phyloP scores from a whole-genome alignment of 495 filamentous ascomycete genomes.

The Hypoxylon cercidicola region DNA sequence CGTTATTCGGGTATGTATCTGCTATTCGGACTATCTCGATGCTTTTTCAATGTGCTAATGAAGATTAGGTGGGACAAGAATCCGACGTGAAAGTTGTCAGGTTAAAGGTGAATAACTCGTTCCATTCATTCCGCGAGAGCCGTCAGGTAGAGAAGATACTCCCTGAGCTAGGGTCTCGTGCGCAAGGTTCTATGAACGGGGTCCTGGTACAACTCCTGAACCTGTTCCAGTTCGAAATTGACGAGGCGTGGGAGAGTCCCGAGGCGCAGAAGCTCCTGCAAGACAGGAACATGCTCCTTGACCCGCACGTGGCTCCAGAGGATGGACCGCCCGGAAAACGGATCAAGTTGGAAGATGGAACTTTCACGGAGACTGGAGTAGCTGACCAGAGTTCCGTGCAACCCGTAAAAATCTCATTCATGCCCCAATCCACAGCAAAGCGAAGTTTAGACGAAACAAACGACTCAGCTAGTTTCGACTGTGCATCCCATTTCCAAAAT shows the following conservation, averaged over 20 bases:
- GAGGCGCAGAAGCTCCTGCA: conserved; percentile 28
- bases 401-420: conserved; percentile 11
- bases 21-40: background rate
- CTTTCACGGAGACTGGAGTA: background rate
- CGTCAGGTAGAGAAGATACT: conserved; percentile 43
- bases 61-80: conserved; percentile 39
- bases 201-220: conserved; percentile 37
- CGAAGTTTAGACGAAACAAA: background rate
- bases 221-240: conserved; percentile 38
- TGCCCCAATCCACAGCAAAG: background rate
- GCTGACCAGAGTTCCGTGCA: conserved; percentile 5
- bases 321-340: conserved; percentile 9
- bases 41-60: conserved; percentile 19
- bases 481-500: background rate
- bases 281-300: conserved; percentile 20
- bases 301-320: background rate
- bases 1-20: conserved; percentile 42
- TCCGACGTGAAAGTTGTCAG: conserved; percentile 39
- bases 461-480: background rate
- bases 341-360: background rate
- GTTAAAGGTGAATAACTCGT: conserved; percentile 41
- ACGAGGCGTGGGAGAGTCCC: conserved; percentile 30
- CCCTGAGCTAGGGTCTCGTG: conserved; percentile 39
- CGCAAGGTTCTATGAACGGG: conserved; percentile 30
- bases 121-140: conserved; percentile 39